A percentile compares a stretch with the other conserved stretches of the same genome.
phyloP scores from a whole-genome alignment of 2,329 filamentous ascomycete genomes.

The Fusarium napiforme region DNA sequence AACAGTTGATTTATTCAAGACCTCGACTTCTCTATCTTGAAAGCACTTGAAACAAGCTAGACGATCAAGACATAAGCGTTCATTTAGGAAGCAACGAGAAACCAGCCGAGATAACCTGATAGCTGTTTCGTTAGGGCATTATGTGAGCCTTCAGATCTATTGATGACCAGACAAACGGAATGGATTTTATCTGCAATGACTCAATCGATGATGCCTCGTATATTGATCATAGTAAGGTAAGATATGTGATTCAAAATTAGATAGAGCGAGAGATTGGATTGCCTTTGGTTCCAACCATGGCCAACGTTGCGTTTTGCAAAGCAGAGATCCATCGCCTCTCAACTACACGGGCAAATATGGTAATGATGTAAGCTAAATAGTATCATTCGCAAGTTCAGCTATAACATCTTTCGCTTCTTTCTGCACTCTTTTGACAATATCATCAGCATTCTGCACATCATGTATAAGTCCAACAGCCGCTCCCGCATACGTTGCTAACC shows the following conservation, averaged over 20 bases:
- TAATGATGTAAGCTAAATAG: background rate
- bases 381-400: background rate
- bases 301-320: background rate
- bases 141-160: background rate
- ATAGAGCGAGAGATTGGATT: background rate
- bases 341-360: background rate
- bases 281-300: background rate
- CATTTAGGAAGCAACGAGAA: background rate
- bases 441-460: slow-evolving; percentile 51
- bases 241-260: background rate
- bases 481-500: slow-evolving; percentile 63
- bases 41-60: background rate
- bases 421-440: slow-evolving; percentile 51
- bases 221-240: accelerated
- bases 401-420: slow-evolving; percentile 40
- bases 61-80: no score
- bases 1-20: background rate
- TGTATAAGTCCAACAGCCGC: slow-evolving; percentile 58
- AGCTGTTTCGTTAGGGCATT: background rate
- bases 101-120: no score
- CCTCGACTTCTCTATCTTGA: background rate
- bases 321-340: background rate
- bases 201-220: background rate
- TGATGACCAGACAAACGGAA: background rate
- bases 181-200: background rate